These are phyloP conservation scores for Stachybotrys chlorohalonatus DNA, from an alignment of 2,329 filamentous ascomycete species.

Conservation along the genomic window DNA sequence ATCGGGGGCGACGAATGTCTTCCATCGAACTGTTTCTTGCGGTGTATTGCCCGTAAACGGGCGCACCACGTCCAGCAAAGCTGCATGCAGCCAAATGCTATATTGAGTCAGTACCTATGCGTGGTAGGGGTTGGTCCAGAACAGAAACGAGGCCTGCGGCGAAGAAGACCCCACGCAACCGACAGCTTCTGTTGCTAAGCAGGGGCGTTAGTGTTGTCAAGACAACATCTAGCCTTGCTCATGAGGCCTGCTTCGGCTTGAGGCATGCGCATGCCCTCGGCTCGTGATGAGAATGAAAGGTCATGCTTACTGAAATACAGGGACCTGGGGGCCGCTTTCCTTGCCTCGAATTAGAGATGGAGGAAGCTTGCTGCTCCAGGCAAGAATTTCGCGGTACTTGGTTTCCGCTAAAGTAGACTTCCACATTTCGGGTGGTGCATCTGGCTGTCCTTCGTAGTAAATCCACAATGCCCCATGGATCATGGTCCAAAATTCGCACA, in stretches of 20 bases:
- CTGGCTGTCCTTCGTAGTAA: constrained; percentile 12
- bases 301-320: background rate
- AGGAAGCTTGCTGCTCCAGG: constrained; percentile 24
- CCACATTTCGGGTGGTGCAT: background rate
- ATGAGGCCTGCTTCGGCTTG: too few species aligned
- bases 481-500: constrained; percentile 29
- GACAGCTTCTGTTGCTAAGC: too few species aligned
- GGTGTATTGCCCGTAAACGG: constrained; percentile 7
- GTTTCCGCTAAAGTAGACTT: constrained; percentile 20
- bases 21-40: background rate
- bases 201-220: too few species aligned
- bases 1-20: constrained; percentile 19
- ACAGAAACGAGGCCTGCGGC: background rate
- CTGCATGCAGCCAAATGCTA: constrained; percentile 31
- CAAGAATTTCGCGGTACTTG: constrained; percentile 28
- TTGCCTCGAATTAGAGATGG: constrained; percentile 13
- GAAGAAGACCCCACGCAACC: too few species aligned
- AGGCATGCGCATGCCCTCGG: too few species aligned
- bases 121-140: background rate
- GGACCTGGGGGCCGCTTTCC: constrained; percentile 16
- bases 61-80: constrained; percentile 26
- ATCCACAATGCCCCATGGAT: constrained; percentile 19
- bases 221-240: too few species aligned
- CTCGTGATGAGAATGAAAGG: background rate
- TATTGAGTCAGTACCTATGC: background rate